phyloP scores from a whole-genome alignment of 83 land plant genomes.

The Thuja plicata region DNA sequence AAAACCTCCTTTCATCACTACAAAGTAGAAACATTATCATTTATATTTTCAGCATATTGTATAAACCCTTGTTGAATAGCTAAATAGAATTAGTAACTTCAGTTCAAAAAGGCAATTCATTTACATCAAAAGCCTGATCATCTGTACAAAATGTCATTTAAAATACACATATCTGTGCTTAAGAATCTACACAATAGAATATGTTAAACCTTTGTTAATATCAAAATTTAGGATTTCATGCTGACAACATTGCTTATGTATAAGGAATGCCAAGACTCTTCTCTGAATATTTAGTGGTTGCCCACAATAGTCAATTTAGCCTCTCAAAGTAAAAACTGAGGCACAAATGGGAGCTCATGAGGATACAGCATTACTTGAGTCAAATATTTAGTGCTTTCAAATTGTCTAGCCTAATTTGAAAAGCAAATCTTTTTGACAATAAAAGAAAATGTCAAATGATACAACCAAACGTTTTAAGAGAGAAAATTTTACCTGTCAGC shows the following conservation, averaged over 20 bases:
- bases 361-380: neutral
- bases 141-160: neutral
- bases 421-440: neutral
- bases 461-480: neutral
- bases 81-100: neutral
- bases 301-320: neutral
- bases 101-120: neutral
- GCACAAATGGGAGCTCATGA: neutral
- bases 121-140: neutral
- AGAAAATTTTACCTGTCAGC: slow-evolving; percentile 62
- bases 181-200: neutral
- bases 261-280: neutral
- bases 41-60: neutral
- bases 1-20: neutral
- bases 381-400: neutral
- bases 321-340: neutral
- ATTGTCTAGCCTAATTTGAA: neutral
- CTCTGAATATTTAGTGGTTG: neutral
- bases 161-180: neutral
- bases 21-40: neutral
- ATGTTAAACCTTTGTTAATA: neutral
- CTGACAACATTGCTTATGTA: neutral
- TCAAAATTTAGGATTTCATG: neutral
- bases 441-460: slow-evolving; percentile 1
- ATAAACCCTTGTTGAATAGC: neutral